A percentile compares a stretch with the other conserved stretches of the same genome.
Evolutionary conservation across 805 yeast genomes (phyloP).

Genomic region (Kazachstania bromeliacearum): DNA sequence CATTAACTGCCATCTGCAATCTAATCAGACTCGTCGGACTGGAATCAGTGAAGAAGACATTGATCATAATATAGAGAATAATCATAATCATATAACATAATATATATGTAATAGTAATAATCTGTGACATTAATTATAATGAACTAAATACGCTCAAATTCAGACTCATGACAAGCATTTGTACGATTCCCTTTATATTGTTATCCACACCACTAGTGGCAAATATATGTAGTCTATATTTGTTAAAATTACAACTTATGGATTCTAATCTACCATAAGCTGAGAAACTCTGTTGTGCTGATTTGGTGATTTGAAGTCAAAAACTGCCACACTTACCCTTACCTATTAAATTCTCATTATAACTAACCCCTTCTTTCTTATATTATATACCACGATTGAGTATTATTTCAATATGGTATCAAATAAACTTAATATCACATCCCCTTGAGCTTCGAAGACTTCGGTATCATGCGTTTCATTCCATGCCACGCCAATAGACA

Average conservation of each 20-base stretch:
- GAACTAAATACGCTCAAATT: too few species aligned
- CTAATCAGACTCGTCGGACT: constrained; percentile 38
- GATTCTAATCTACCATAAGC: constrained; percentile 79
- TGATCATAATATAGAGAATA: constrained; percentile 17
- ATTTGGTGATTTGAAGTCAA: constrained; percentile 71
- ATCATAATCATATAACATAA: too few species aligned
- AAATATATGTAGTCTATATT: constrained; percentile 65
- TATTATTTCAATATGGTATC: constrained; percentile 59
- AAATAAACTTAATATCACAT: constrained; percentile 76
- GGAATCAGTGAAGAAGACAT: constrained; percentile 26
- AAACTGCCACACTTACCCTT: constrained; percentile 60
- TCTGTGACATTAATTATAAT: too few species aligned
- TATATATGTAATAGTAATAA: too few species aligned
- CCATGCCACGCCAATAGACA: constrained; percentile 84
- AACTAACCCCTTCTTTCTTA: constrained; percentile 61
- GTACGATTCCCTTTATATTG: constrained; percentile 56
- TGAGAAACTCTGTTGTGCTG: constrained; percentile 42
- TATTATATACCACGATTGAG: constrained; percentile 73
- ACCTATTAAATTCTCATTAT: constrained; percentile 64
- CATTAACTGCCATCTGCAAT: constrained; percentile 31
- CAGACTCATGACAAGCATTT: too few species aligned
- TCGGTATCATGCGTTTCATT: constrained; percentile 86
- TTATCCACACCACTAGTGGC: constrained; percentile 94
- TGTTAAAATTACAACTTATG: constrained; percentile 80
- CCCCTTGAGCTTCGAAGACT: constrained; percentile 75